Base-by-base conservation (phyloP, 495 filamentous ascomycete species). In the Trichocladium antarcticum region DNA sequence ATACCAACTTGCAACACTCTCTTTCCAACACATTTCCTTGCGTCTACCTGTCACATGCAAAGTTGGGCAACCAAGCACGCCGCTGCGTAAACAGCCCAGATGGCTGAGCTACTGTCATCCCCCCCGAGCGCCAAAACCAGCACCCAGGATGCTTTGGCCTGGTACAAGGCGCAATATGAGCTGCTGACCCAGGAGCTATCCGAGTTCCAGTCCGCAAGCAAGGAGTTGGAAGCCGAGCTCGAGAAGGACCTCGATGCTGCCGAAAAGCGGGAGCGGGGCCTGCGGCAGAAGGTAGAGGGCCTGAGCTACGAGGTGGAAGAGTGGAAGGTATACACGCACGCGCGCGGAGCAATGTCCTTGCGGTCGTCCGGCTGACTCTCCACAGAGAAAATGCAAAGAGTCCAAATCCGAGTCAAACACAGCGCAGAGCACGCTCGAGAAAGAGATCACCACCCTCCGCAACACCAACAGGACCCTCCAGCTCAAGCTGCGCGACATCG, bases 91-190 rank as follows among this genome's bases (percentile, higher is more conserved):
- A 55, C 42, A 43, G 22, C 10, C 53, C 50, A 57, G 62, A 79
- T 81, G 73, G 77, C 81, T 44, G 80, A 82, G 57, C 69, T 74
- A 58, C 74, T 78, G 42, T 80, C 83, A 37, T 79, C 79, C 41
- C 77, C 75, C 43, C 76, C 79, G 27, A 77, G 68, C 55, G 74
- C 72, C 48, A 68, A 72, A 39, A 69, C 79, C 46, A 76, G 72
- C 21, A 63, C 73, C 28, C 79, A 85, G 60, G 82, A 89, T 55
- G 82, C 88, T 44, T 69, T 96, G 21, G 78, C 83, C 34, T 94
- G 89, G 74, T 97, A 97, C 74, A 97, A 98, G 68, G 66, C 81
- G 36, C 92, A 98, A 65, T 96, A 97, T 73, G 87, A 94, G 63
- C 80, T 87, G 60, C 76, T 98, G 9, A 90, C 93, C 69, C 72